Conservation (phyloP, 2,329 filamentous ascomycete species). For the Clarireedia monteithiana region DNA sequence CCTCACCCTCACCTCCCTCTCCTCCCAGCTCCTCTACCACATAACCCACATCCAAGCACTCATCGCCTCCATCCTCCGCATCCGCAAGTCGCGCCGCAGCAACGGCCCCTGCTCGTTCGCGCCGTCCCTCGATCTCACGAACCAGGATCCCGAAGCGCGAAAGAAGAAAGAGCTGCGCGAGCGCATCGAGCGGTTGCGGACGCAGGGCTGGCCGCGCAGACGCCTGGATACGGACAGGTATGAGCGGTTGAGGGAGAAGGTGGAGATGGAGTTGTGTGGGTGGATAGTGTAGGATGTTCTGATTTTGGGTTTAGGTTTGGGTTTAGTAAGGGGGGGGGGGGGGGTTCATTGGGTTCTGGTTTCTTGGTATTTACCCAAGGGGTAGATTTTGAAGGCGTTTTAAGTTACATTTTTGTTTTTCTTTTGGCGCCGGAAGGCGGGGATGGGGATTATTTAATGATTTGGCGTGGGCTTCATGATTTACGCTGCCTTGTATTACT, state of each 20-base stretch:
- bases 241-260: constrained; percentile 22
- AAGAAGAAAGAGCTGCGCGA: constrained; percentile 4
- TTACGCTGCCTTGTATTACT: too few relatives aligned
- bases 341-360: too few relatives aligned
- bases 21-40: constrained; percentile 9
- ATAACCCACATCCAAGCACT: constrained; percentile 3
- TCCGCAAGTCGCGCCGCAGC: constrained; percentile 16
- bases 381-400: too few relatives aligned
- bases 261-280: constrained; percentile 2
- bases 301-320: too few relatives aligned
- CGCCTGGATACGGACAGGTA: constrained; percentile 22
- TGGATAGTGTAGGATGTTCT: not conserved
- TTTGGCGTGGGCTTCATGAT: too few relatives aligned
- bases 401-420: too few relatives aligned
- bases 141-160: not conserved
- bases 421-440: too few relatives aligned
- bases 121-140: not conserved
- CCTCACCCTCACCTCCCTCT: constrained; percentile 14
- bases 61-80: constrained; percentile 13
- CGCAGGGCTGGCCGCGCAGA: constrained; percentile 17
- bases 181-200: constrained; percentile 17
- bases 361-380: too few relatives aligned
- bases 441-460: too few relatives aligned
- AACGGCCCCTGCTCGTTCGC: constrained; percentile 10
- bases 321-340: too few relatives aligned